Percentiles rank a stretch among this genome's conserved stretches.
Conservation (phyloP, 202 grass and related monocot species). For the Zizania palustris region DNA sequence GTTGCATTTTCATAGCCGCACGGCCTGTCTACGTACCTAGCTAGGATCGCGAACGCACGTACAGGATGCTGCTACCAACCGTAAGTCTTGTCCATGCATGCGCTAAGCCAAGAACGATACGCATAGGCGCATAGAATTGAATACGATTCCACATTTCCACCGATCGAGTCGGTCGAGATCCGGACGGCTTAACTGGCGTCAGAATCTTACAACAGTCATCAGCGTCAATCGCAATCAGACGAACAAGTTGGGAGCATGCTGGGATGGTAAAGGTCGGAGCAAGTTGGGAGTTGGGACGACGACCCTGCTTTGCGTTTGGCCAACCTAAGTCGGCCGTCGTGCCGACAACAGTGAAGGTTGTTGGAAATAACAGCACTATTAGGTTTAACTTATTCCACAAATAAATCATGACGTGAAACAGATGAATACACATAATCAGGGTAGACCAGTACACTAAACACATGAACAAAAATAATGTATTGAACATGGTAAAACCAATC, state of each 20-base stretch:
- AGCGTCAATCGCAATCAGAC: conserved; percentile 7
- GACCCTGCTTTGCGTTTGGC: conserved; percentile 16
- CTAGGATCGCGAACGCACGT: background rate
- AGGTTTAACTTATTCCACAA: too few relatives aligned
- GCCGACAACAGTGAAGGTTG: conserved; percentile 29
- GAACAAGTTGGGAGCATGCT: background rate
- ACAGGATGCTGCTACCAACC: conserved; percentile 19
- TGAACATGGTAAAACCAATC: too few relatives aligned
- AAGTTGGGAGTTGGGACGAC: conserved; percentile 35
- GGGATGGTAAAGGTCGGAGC: background rate
- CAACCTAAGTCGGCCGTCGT: conserved; percentile 34
- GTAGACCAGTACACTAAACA: too few relatives aligned
- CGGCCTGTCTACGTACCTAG: background rate
- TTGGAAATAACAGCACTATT: too few relatives aligned
- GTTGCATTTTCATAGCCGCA: background rate
- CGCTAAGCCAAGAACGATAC: conserved; percentile 23
- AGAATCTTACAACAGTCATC: conserved; percentile 23
- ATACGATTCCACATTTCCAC: conserved; percentile 31
- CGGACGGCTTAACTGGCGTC: conserved; percentile 16
- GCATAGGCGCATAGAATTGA: conserved; percentile 23
- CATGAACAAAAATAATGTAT: too few relatives aligned
- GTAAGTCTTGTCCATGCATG: conserved; percentile 44
- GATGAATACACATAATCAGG: too few relatives aligned
- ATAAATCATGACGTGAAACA: too few relatives aligned
- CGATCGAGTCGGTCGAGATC: conserved; percentile 2